Base-by-base conservation (phyloP, 371 early-diverging fungal species). In the Mucor plumbeus region DNA sequence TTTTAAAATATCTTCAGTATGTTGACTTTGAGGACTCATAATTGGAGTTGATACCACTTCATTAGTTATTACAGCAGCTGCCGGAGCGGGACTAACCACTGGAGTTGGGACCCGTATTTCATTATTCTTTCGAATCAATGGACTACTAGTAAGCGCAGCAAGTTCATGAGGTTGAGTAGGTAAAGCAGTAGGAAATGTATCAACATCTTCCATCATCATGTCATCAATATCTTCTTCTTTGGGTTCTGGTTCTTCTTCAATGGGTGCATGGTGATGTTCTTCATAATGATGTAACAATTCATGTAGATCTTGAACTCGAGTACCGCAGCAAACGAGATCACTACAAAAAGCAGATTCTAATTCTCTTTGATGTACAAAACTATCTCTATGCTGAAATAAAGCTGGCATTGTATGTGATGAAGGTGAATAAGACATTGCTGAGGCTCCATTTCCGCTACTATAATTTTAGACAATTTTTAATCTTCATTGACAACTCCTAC, bases 261-360 rank as follows among this genome's bases (percentile, higher is more conserved):
- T 94, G 38, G 94, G 84, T 54, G 86, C 90, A 70, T 93, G 95
- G 64, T 96, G 97, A 67, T 85, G 85, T 72, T 95, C 95, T 75
- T 97, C 97, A 75, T 94, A 95, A 81, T 97, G 97, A 71, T 94
- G 93, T 63, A 96, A 82, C 64, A 97, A 86, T 59, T 94, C 95
- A 80, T 96, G 96, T 59, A 97, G 81, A 78, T 93, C 91, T 58
- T 83, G 84, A 41, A 97, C 86, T 36, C 82, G 78, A 55, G 90
- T 80, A n/a, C 95, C 95, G 70, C 97, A 97, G 83, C 97, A 97
- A 35, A 86, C 81, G 43, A 96, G 92, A 84, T 97, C 93, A 70
- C 90, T 89, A 82, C 95, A 96, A 77, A 93, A 96, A 44, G 85
- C 81, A 70, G 88, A 89, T 71, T 97, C 97, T 15, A 97, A 83